Evolutionary conservation across 2,329 filamentous ascomycete species (phyloP).

Genomic region (Exophiala dermatitidis): DNA sequence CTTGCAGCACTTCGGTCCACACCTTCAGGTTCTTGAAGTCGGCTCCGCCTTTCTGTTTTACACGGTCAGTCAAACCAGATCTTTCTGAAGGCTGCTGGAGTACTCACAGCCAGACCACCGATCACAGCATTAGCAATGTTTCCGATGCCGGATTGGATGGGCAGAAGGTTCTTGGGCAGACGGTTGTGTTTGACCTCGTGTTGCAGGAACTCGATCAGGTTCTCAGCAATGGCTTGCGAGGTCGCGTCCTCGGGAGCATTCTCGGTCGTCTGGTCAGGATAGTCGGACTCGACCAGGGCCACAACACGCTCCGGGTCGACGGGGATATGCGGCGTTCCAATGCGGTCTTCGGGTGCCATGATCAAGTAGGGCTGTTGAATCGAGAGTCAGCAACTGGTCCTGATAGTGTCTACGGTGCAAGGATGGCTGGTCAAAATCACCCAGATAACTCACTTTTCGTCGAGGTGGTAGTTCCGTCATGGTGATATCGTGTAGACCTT

Average conservation of each 20-base stretch:
- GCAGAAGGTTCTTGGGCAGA: slow-evolving; percentile 67
- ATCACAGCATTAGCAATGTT: slow-evolving; percentile 92
- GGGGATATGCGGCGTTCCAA: slow-evolving; percentile 74
- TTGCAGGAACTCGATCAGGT: slow-evolving; percentile 79
- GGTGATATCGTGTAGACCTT: slow-evolving; percentile 84
- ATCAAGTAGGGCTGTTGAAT: slow-evolving; percentile 50
- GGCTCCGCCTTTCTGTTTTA: slow-evolving; percentile 50
- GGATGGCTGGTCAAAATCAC: too few species aligned
- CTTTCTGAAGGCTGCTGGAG: neutral
- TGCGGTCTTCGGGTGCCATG: slow-evolving; percentile 77
- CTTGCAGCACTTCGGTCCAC: slow-evolving; percentile 89
- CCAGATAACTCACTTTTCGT: slow-evolving; percentile 51
- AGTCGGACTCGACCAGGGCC: slow-evolving; percentile 76
- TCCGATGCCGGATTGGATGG: slow-evolving; percentile 80
- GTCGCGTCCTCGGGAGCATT: slow-evolving; percentile 69
- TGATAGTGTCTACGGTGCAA: too few species aligned
- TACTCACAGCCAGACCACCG: slow-evolving; percentile 58
- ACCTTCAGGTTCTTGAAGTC: slow-evolving; percentile 84
- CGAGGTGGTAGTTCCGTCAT: slow-evolving; percentile 76
- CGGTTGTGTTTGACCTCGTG: slow-evolving; percentile 75
- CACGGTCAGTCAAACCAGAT: neutral
- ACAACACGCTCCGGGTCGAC: slow-evolving; percentile 79
- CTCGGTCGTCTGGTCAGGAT: slow-evolving; percentile 66
- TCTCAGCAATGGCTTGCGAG: slow-evolving; percentile 64
- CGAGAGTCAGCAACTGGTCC: neutral